Base-by-base conservation (phyloP, 2,329 filamentous ascomycete species). In the Botrytis galanthina region DNA sequence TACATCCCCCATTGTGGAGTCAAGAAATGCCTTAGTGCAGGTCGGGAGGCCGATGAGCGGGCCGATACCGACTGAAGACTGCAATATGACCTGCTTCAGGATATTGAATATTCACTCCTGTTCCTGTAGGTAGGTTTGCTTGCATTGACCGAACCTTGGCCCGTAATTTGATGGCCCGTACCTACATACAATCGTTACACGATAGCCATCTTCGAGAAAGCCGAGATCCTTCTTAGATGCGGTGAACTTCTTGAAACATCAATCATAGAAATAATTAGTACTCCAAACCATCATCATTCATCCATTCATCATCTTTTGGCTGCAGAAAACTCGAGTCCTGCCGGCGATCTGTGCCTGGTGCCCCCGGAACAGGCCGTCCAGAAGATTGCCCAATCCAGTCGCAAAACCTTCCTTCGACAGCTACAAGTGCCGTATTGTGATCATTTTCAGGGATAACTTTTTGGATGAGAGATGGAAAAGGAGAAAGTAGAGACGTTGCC, bases 1-100 rank as follows among this genome's bases (percentile, higher is more conserved):
- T 67, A 71, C 48, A 74, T 48, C 42, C 37, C 68, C 61, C 71
- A 71, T 66, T 72, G 70, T 74, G 70, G 66, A 70, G 61, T 69
- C 63, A 73, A 44, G 46, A 61, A 63, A 67, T 54, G 57, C 64
- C 46, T 61, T 70, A 44, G 44, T 73, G 66, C 71, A 73, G 64
- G 18, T 70, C 57, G 57, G 59, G 44, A 57, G 62, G 64, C 71
- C 71, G 62, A 68, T 18, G 9, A 6, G 71, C 71, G 71, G 71
- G 62, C 62, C 71, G 71, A 46, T 69, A 72, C 62, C 51, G 51
- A 72, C 62, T 68, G 51, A 48, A 64, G 70, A 46, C 70, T 54
- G 70, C 37, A 68, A 72, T 67, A 54, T 67, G 29, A 59, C 37
- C 32, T 59, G 46, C 48, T 68, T 69, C 48, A 42, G 12, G 32